phyloP scores from a whole-genome alignment of 1,284 basidiomycete genomes.

The Trichosporon inkin region DNA sequence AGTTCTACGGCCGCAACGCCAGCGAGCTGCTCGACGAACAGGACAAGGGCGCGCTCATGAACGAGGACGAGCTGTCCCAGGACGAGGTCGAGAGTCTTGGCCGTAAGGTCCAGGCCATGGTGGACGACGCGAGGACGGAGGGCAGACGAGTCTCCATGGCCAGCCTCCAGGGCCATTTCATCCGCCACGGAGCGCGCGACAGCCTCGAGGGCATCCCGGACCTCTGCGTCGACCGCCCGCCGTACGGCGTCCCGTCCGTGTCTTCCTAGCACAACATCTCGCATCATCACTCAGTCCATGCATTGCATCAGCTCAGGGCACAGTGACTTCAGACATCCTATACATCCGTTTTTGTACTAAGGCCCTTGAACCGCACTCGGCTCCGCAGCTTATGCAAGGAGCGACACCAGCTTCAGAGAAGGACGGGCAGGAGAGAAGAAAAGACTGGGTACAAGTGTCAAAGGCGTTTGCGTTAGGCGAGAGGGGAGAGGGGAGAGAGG shows the following conservation, averaged over 20 bases:
- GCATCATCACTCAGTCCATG: neutral
- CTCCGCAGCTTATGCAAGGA: conserved; percentile 6
- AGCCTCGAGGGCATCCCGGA: conserved; percentile 60
- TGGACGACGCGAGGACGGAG: conserved; percentile 53
- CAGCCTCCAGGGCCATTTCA: conserved; percentile 85
- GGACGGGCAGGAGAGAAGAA: conserved; percentile 5
- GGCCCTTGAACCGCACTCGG: conserved; percentile 1
- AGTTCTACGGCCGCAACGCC: conserved; percentile 63
- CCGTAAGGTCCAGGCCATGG: conserved; percentile 57
- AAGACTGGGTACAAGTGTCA: conserved; percentile 4
- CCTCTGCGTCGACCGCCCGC: conserved; percentile 25
- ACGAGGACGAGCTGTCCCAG: conserved; percentile 5
- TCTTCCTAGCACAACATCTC: neutral
- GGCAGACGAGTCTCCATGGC: conserved; percentile 83
- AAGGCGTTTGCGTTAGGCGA: neutral
- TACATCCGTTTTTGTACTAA: conserved; percentile 3
- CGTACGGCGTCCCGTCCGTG: conserved; percentile 2
- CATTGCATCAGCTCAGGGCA: neutral
- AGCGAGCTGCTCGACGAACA: conserved; percentile 5
- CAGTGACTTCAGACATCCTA: conserved; percentile 7
- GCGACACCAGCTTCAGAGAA: conserved; percentile 1
- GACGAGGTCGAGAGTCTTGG: conserved; percentile 57
- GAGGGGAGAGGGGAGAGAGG: neutral
- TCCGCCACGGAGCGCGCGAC: conserved; percentile 63
- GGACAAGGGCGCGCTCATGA: conserved; percentile 13